Evolutionary conservation across 2,329 filamentous ascomycete species (phyloP).

Genomic region (Talaromyces sp.): DNA sequence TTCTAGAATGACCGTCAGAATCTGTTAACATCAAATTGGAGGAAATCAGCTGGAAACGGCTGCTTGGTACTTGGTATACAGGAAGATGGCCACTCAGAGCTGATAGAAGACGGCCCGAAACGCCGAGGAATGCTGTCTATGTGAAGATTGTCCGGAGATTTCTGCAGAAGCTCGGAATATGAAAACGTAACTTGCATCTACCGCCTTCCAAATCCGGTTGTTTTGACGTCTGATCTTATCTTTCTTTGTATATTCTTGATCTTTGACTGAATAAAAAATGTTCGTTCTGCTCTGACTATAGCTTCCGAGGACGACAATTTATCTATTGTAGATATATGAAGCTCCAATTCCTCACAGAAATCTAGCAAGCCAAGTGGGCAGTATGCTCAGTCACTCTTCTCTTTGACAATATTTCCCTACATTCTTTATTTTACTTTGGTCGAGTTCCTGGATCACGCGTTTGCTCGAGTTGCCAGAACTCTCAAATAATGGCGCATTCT

Average conservation of each 20-base stretch:
- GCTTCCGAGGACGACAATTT: not conserved
- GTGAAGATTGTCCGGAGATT: conserved; percentile 1
- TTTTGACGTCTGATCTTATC: not conserved
- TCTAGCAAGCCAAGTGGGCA: not conserved
- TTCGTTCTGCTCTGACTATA: not conserved
- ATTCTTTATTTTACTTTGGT: not conserved
- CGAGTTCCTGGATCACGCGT: not conserved
- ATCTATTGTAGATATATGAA: not conserved
- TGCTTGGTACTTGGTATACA: not conserved
- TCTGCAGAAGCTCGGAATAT: not conserved
- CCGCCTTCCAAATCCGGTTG: conserved; percentile 8
- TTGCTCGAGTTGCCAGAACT: not conserved
- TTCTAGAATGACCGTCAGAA: not conserved
- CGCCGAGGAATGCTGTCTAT: conserved; percentile 10
- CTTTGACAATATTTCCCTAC: not conserved
- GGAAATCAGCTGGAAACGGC: not conserved
- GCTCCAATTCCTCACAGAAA: not conserved
- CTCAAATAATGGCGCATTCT: not conserved
- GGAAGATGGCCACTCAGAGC: not conserved
- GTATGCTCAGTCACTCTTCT: not conserved
- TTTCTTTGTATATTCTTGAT: not conserved
- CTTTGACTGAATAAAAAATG: not conserved
- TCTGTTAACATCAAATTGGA: not conserved
- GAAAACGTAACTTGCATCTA: conserved; percentile 14
- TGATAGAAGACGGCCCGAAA: not conserved